Evolutionary conservation across 139 green algal genomes (phyloP).

Genomic region (Chlorella ohadii): DNA sequence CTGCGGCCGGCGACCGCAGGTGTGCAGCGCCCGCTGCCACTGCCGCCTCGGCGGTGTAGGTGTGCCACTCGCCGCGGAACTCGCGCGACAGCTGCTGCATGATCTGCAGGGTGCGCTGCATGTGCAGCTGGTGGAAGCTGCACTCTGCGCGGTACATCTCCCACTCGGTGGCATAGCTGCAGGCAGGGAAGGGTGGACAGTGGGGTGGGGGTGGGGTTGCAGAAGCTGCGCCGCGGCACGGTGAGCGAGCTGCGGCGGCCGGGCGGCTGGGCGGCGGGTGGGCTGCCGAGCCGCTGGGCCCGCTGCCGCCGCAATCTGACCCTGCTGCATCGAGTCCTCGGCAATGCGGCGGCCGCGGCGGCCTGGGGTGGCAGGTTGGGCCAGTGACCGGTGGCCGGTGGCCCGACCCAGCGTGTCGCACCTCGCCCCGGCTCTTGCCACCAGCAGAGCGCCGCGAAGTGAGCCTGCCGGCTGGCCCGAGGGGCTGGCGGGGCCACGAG

Average conservation of each 20-base stretch:
- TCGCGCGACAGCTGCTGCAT: background rate
- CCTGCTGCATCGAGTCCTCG: too few relatives aligned
- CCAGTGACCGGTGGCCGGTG: too few relatives aligned
- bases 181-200: too few relatives aligned
- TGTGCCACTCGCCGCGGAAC: background rate
- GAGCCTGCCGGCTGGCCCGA: too few relatives aligned
- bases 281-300: too few relatives aligned
- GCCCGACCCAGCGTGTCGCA: too few relatives aligned
- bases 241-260: background rate
- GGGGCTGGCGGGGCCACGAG: too few relatives aligned
- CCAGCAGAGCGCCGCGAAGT: conserved; percentile 2
- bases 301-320: too few relatives aligned
- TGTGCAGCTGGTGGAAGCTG: background rate
- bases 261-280: background rate
- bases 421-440: background rate
- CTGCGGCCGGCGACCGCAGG: background rate
- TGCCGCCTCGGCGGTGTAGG: background rate
- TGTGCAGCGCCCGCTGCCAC: background rate
- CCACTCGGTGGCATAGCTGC: conserved; percentile 19
- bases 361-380: too few relatives aligned
- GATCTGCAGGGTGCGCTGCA: background rate
- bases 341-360: too few relatives aligned
- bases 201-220: too few relatives aligned
- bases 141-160: conserved; percentile 27
- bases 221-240: too few relatives aligned